Evolutionary conservation across 1,284 basidiomycete species (phyloP).

Genomic region (Ganoderma sp.): DNA sequence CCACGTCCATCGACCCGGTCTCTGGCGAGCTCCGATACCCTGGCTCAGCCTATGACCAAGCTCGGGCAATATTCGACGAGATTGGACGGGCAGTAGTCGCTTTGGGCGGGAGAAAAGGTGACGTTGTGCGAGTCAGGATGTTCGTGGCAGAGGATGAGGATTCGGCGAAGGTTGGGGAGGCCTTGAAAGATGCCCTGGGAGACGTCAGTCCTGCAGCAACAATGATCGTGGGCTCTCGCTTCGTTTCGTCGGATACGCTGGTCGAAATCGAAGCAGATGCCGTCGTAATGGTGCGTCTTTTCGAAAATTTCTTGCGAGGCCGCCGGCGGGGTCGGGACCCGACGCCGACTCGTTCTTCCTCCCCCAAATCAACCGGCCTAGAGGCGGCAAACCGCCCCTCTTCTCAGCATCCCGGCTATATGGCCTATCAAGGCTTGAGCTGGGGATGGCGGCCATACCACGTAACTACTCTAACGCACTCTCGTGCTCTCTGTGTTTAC

Average conservation of each 20-base stretch:
- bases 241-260: constrained; percentile 52
- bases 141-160: constrained; percentile 51
- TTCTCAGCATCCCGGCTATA: not conserved
- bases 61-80: constrained; percentile 48
- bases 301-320: not conserved
- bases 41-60: constrained; percentile 52
- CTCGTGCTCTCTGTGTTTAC: not conserved
- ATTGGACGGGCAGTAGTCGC: constrained; percentile 49
- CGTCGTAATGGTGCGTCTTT: constrained; percentile 31
- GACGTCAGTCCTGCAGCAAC: constrained; percentile 54
- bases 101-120: constrained; percentile 48
- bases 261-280: constrained; percentile 60
- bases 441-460: too few relatives aligned
- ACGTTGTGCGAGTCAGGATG: constrained; percentile 55
- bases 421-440: not conserved
- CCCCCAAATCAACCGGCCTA: not conserved
- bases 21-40: constrained; percentile 48
- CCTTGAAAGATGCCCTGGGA: constrained; percentile 51
- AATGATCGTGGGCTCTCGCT: constrained; percentile 53
- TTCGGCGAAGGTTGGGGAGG: constrained; percentile 48
- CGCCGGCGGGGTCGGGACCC: not conserved
- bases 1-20: constrained; percentile 52
- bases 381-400: not conserved
- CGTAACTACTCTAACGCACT: not conserved
- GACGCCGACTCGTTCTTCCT: not conserved